phyloP scores from a whole-genome alignment of 768 basidiomycete species.

The Amanita rubescens region DNA sequence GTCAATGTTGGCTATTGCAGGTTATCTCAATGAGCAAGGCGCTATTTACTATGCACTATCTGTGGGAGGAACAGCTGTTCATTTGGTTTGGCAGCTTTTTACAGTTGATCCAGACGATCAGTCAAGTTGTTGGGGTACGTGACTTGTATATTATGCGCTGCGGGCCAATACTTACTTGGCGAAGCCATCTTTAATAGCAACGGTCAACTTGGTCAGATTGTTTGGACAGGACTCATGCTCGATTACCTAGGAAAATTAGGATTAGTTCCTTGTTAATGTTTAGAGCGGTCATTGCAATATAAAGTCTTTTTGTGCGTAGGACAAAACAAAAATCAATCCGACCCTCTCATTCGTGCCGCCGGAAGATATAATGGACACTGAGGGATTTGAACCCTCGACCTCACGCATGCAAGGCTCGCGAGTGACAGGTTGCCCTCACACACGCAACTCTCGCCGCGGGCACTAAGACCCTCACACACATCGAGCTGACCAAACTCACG shows the following conservation, averaged over 20 bases:
- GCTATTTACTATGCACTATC: conserved; percentile 37
- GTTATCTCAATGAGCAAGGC: conserved; percentile 47
- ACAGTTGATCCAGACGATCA: conserved; percentile 36
- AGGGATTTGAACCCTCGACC: conserved; percentile 31
- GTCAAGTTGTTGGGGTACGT: conserved; percentile 41
- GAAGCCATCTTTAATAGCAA: conserved; percentile 41
- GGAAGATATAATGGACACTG: conserved; percentile 23
- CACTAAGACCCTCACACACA: too few species aligned
- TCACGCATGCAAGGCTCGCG: too few species aligned
- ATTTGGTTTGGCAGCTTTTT: conserved; percentile 40
- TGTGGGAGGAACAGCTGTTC: conserved; percentile 34
- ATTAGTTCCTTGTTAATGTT: too few species aligned
- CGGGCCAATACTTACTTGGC: not conserved
- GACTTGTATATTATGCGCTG: not conserved
- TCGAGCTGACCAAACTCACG: too few species aligned
- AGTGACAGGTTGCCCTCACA: too few species aligned
- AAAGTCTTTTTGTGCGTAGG: not conserved
- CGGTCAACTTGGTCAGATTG: conserved; percentile 37
- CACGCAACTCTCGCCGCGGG: too few species aligned
- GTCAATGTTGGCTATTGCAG: conserved; percentile 41
- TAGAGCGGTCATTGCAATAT: not conserved
- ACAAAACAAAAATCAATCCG: too few species aligned
- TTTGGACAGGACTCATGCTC: conserved; percentile 36
- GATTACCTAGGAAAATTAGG: conserved; percentile 20
- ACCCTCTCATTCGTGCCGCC: too few species aligned